Conservation (phyloP, 495 filamentous ascomycete genomes). For the Recurvomyces mirabilis region DNA sequence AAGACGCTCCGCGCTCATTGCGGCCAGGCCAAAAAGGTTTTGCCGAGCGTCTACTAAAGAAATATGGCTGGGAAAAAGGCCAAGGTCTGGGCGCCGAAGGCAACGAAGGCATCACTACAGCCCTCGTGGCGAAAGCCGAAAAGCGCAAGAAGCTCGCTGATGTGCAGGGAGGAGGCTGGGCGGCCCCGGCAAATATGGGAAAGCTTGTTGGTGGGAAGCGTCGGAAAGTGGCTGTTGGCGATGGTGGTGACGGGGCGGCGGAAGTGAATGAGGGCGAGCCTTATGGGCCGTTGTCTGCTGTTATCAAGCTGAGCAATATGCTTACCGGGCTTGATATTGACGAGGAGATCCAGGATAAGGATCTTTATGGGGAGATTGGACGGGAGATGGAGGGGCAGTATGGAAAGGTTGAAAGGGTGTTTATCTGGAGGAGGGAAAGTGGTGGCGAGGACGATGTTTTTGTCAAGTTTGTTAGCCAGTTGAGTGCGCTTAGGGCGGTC, state of each 20-base stretch:
- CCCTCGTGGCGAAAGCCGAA: constrained; percentile 69
- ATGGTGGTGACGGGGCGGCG: constrained; percentile 35
- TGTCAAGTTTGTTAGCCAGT: constrained; percentile 73
- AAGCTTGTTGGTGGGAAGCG: constrained; percentile 68
- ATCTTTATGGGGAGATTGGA: constrained; percentile 84
- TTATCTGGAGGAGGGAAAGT: constrained; percentile 47
- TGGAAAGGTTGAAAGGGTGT: constrained; percentile 74
- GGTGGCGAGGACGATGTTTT: constrained; percentile 57
- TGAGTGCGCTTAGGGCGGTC: constrained; percentile 79
- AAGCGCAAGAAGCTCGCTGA: constrained; percentile 66
- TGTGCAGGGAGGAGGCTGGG: constrained; percentile 68
- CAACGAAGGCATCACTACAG: constrained; percentile 63
- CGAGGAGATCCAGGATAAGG: constrained; percentile 55
- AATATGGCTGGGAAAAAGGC: constrained; percentile 87
- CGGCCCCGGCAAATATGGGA: constrained; percentile 54
- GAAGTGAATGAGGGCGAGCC: constrained; percentile 23
- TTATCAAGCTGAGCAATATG: constrained; percentile 72
- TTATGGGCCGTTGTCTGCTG: constrained; percentile 66
- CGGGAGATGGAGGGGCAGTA: constrained; percentile 80
- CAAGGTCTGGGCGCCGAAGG: constrained; percentile 70
- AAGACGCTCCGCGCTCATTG: constrained; percentile 47
- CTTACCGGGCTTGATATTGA: constrained; percentile 66
- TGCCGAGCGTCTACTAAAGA: constrained; percentile 74
- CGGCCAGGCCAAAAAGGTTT: constrained; percentile 76
- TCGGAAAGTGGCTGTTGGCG: constrained; percentile 33